Conservation (phyloP, 305 asterid genomes). For the Striga hermonthica region DNA sequence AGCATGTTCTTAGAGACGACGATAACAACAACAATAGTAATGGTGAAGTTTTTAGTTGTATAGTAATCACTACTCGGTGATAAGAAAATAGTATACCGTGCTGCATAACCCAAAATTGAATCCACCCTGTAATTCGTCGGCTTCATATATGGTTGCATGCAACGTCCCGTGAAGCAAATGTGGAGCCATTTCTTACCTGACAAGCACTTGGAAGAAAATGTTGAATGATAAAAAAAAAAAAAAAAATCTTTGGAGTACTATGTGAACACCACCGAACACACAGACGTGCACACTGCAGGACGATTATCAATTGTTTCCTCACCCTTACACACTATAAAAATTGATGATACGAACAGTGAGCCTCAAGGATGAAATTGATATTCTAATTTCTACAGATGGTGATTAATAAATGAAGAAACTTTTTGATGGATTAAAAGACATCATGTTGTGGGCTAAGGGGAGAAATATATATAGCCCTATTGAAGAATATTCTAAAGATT, state of each 20-base stretch:
- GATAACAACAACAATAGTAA: too few species aligned
- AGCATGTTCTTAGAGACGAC: too few species aligned
- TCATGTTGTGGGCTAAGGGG: neutral
- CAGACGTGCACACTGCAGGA: too few species aligned
- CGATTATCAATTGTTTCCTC: neutral
- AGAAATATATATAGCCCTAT: constrained; percentile 10
- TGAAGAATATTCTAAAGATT: constrained; percentile 32
- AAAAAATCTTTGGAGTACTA: neutral
- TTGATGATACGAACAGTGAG: too few species aligned
- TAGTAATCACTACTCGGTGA: too few species aligned
- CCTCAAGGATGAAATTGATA: neutral
- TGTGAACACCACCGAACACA: too few species aligned
- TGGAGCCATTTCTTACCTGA: constrained; percentile 44
- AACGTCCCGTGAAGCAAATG: constrained; percentile 80
- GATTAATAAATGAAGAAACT: neutral
- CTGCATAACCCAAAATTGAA: constrained; percentile 41
- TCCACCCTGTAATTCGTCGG: constrained; percentile 48
- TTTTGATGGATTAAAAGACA: constrained; percentile 2
- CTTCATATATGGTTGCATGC: constrained; percentile 56
- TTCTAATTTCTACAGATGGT: too few species aligned
- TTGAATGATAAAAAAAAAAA: too few species aligned
- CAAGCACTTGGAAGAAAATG: neutral
- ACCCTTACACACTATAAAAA: neutral
- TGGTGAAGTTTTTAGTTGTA: too few species aligned
- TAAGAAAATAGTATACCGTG: constrained; percentile 35